A percentile compares a stretch with the other conserved stretches of the same genome.
Conservation (phyloP, 176 grass and related monocot species). For the Otatea glauca region DNA sequence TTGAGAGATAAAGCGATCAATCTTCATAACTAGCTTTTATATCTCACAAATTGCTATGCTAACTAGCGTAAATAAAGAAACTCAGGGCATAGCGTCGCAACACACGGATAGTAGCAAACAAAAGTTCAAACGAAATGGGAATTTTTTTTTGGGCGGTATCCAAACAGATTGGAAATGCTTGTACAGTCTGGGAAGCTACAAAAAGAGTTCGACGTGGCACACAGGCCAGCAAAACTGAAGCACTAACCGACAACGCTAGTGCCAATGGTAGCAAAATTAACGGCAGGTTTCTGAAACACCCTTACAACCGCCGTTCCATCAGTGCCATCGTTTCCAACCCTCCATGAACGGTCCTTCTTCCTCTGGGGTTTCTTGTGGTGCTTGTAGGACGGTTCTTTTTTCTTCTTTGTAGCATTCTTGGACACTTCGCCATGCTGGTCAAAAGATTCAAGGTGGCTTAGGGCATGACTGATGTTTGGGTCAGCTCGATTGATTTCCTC, state of each 20-base stretch:
- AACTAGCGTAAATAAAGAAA: neutral
- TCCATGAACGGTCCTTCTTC: slow-evolving; percentile 77
- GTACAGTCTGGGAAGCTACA: neutral
- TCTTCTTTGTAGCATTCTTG: slow-evolving; percentile 61
- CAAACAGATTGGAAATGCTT: neutral
- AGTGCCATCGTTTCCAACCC: slow-evolving; percentile 58
- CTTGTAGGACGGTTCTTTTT: slow-evolving; percentile 49
- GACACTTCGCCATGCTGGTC: slow-evolving; percentile 21
- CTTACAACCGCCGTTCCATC: slow-evolving; percentile 63
- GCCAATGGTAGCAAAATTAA: slow-evolving; percentile 40
- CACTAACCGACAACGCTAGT: neutral
- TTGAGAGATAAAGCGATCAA: neutral
- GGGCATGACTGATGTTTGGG: slow-evolving; percentile 15
- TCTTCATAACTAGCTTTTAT: neutral
- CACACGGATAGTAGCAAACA: neutral
- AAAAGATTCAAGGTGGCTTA: slow-evolving; percentile 50
- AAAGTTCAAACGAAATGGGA: neutral
- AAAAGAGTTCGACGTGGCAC: neutral
- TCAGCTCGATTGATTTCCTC: slow-evolving; percentile 10
- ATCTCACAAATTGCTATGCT: neutral
- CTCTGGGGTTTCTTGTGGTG: slow-evolving; percentile 73
- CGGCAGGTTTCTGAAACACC: slow-evolving; percentile 65
- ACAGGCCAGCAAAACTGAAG: neutral
- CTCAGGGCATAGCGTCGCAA: neutral
- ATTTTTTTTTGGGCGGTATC: neutral